Percentiles rank a stretch among this genome's conserved stretches.
Evolutionary conservation across 2,329 filamentous ascomycete species (phyloP).

Genomic region (Zalaria sp.): DNA sequence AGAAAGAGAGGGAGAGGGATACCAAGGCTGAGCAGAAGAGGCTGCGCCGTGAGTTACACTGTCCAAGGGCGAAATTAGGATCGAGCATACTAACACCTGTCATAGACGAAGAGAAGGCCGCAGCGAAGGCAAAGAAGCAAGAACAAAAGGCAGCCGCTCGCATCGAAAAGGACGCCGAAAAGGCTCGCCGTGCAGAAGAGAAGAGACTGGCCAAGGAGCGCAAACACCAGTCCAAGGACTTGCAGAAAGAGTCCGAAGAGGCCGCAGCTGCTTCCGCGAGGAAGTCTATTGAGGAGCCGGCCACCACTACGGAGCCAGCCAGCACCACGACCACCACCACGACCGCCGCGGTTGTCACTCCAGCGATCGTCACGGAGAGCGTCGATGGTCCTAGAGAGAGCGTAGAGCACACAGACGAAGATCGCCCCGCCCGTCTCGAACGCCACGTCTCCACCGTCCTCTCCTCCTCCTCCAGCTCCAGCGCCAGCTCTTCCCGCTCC

Average conservation of each 20-base stretch:
- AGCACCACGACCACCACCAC: background rate
- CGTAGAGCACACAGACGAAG: no score
- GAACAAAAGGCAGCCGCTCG: constrained; percentile 30
- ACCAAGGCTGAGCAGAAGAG: constrained; percentile 31
- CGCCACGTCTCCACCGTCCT: constrained; percentile 16
- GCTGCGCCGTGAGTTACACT: constrained; percentile 40
- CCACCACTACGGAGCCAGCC: constrained; percentile 2
- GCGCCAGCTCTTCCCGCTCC: constrained; percentile 2
- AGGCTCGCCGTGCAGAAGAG: constrained; percentile 38
- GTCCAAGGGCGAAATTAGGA: background rate
- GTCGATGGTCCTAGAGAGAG: no score
- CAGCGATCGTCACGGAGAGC: background rate
- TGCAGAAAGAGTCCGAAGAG: constrained; percentile 12
- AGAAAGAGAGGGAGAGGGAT: constrained; percentile 35
- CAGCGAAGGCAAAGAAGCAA: constrained; percentile 29
- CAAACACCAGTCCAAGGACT: constrained; percentile 35
- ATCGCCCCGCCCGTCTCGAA: constrained; percentile 10
- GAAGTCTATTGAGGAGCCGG: constrained; percentile 1
- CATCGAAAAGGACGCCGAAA: constrained; percentile 26
- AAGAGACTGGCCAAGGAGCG: constrained; percentile 36
- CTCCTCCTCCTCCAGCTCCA: constrained; percentile 7
- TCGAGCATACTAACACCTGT: constrained; percentile 14
- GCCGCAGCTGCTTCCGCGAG: constrained; percentile 5
- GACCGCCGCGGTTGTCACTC: background rate
- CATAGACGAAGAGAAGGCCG: constrained; percentile 41